Evolutionary conservation across 2,329 filamentous ascomycete species (phyloP).

Genomic region (Verticillium klebahnii): DNA sequence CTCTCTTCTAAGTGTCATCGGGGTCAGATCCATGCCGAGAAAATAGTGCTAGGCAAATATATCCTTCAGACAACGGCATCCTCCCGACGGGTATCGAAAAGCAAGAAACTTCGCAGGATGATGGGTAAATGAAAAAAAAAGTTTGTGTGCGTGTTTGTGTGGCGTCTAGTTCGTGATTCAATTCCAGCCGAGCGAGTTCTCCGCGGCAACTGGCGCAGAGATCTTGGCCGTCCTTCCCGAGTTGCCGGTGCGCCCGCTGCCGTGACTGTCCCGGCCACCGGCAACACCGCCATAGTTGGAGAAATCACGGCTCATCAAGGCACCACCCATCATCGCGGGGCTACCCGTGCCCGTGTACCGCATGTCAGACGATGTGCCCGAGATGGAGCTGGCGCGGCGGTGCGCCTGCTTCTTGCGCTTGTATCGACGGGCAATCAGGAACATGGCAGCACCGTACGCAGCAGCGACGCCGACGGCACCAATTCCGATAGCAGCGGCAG

Average conservation of each 20-base stretch:
- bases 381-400: slow-evolving; percentile 70
- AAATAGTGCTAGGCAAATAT: slow-evolving; percentile 4
- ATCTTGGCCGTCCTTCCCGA: slow-evolving; percentile 62
- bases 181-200: slow-evolving; percentile 96
- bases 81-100: slow-evolving; percentile 15
- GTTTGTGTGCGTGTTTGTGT: slow-evolving; percentile 1
- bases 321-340: slow-evolving; percentile 67
- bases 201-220: slow-evolving; percentile 83
- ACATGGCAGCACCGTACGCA: slow-evolving; percentile 92
- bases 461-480: slow-evolving; percentile 74
- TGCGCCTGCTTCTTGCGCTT: slow-evolving; percentile 79
- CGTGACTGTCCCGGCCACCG: slow-evolving; percentile 53
- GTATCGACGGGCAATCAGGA: slow-evolving; percentile 85
- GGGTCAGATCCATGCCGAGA: not conserved
- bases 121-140: slow-evolving; percentile 1
- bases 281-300: slow-evolving; percentile 48
- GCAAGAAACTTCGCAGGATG: slow-evolving; percentile 7
- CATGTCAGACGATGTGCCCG: slow-evolving; percentile 49
- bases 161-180: slow-evolving; percentile 43
- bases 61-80: slow-evolving; percentile 9
- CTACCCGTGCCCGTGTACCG: slow-evolving; percentile 42
- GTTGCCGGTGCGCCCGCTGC: slow-evolving; percentile 58
- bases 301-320: slow-evolving; percentile 53
- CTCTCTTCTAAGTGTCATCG: not conserved
- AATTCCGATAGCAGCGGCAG: slow-evolving; percentile 66